Evolutionary conservation across 2,329 filamentous ascomycete genomes (phyloP).

Genomic region (Fusarium xyrophilum): DNA sequence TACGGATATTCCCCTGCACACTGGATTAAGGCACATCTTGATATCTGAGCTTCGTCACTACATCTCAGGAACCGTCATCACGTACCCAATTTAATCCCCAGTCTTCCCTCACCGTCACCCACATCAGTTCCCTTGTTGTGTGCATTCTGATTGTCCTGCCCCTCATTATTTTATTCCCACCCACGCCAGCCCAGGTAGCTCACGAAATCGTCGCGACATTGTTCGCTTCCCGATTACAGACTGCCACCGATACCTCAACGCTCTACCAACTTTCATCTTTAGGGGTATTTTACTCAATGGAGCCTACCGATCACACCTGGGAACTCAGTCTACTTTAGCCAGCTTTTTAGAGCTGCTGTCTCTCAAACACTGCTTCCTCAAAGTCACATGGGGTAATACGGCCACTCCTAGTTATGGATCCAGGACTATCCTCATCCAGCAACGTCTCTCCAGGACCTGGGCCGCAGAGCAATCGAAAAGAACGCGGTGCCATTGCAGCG

Average conservation of each 20-base stretch:
- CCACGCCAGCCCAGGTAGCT: slow-evolving; percentile 16
- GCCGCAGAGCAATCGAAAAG: slow-evolving; percentile 46
- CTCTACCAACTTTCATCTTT: slow-evolving; percentile 12
- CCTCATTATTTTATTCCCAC: slow-evolving; percentile 32
- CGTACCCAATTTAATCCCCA: slow-evolving; percentile 32
- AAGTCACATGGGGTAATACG: slow-evolving; percentile 33
- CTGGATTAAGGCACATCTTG: slow-evolving; percentile 22
- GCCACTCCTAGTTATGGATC: slow-evolving; percentile 38
- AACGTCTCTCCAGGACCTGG: slow-evolving; percentile 47
- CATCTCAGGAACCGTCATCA: slow-evolving; percentile 24
- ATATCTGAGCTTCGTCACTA: slow-evolving; percentile 11
- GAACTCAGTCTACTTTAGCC: slow-evolving; percentile 26
- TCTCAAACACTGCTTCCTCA: not conserved
- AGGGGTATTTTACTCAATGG: slow-evolving; percentile 33
- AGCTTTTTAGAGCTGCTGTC: slow-evolving; percentile 40
- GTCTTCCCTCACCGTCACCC: slow-evolving; percentile 23
- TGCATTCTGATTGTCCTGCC: slow-evolving; percentile 27
- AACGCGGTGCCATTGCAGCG: slow-evolving; percentile 50
- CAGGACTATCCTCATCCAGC: slow-evolving; percentile 37
- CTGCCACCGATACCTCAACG: slow-evolving; percentile 19
- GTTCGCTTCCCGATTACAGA: slow-evolving; percentile 14
- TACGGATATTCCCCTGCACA: slow-evolving; percentile 14
- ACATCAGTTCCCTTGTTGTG: slow-evolving; percentile 27
- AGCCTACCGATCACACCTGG: slow-evolving; percentile 21
- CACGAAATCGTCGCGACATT: slow-evolving; percentile 23